Conservation (phyloP, 495 filamentous ascomycete genomes). For the Penicillium paradoxum region DNA sequence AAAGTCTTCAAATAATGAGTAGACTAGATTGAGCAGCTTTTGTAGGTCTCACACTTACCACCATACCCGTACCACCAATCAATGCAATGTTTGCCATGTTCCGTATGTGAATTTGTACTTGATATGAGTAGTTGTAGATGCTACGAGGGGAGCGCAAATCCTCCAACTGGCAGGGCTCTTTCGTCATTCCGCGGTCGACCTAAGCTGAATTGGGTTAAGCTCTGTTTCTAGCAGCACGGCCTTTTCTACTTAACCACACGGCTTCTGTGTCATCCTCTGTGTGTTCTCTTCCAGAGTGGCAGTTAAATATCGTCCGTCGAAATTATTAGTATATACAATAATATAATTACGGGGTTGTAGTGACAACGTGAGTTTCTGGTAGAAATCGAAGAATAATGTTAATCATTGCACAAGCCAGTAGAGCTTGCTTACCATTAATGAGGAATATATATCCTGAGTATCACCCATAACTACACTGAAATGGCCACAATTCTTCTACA, state of each 20-base stretch:
- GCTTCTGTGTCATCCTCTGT: too few species aligned
- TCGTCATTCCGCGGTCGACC: conserved; percentile 8
- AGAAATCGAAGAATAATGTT: too few species aligned
- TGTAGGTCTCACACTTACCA: conserved; percentile 33
- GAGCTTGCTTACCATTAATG: too few species aligned
- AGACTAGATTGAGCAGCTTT: not conserved
- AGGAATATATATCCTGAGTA: too few species aligned
- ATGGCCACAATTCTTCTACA: too few species aligned
- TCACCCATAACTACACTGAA: too few species aligned
- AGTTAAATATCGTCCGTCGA: too few species aligned
- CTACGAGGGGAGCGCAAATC: not conserved
- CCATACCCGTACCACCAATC: conserved; percentile 45
- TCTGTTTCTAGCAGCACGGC: not conserved
- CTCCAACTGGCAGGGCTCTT: not conserved
- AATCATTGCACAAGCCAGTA: too few species aligned
- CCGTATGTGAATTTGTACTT: not conserved
- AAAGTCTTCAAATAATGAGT: not conserved
- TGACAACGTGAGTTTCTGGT: too few species aligned
- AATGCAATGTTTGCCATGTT: conserved; percentile 42
- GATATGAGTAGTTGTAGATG: conserved; percentile 1
- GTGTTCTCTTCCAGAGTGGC: too few species aligned
- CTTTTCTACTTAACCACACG: not conserved
- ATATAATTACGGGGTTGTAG: too few species aligned
- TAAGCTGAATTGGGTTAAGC: not conserved
- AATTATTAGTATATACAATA: too few species aligned